These are phyloP conservation scores for Sporopachydermia lactativora DNA, from an alignment of 805 yeast species.

Conservation along the genomic window DNA sequence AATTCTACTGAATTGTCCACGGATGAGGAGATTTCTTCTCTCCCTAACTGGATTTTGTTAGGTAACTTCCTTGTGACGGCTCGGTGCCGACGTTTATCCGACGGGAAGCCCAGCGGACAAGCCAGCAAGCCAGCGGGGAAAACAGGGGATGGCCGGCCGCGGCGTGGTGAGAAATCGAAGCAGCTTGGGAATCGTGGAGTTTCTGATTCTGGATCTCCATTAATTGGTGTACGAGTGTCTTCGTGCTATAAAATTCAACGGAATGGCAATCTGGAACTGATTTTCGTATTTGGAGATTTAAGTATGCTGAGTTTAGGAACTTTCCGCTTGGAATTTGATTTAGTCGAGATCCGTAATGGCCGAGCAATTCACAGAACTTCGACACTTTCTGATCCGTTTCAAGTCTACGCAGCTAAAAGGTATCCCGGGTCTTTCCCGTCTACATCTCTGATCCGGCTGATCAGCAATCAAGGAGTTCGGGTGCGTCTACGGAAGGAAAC, in stretches of 20 bases:
- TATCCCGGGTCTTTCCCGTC: constrained; percentile 13
- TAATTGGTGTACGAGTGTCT: background rate
- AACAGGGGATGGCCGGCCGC: background rate
- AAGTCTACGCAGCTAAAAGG: constrained; percentile 8
- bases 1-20: no score
- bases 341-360: constrained; percentile 12
- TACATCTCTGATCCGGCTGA: constrained; percentile 11
- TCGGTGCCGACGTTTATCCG: no score
- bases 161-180: background rate
- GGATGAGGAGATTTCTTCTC: background rate
- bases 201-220: background rate
- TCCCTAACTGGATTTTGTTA: background rate
- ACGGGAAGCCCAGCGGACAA: background rate
- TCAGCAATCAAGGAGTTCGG: constrained; percentile 13
- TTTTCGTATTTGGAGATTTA: constrained; percentile 13
- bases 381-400: constrained; percentile 9
- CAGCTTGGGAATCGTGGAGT: background rate
- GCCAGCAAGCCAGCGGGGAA: background rate
- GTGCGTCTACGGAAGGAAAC: constrained; percentile 11
- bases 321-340: constrained; percentile 10
- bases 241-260: constrained; percentile 1
- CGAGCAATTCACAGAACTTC: constrained; percentile 10
- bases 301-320: constrained; percentile 10
- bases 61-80: background rate
- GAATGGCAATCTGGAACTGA: background rate